Conservation (phyloP, 2,329 filamentous ascomycete species). For the Penicillium sp. region DNA sequence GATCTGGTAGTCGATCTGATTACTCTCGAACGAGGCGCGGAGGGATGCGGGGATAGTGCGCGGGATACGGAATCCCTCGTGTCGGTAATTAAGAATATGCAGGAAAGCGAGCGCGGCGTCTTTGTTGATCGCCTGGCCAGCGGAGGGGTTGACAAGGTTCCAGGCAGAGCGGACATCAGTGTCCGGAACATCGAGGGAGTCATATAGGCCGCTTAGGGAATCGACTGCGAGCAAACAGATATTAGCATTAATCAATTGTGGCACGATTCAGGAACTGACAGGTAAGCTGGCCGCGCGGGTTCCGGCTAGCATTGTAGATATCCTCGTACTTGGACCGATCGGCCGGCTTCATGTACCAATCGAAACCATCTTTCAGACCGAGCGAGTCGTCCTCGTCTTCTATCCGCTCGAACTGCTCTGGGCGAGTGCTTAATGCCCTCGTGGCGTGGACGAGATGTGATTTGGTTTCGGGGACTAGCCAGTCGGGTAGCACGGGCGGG, state of each 20-base stretch:
- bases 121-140: conserved; percentile 80
- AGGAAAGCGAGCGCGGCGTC: conserved; percentile 92
- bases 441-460: conserved; percentile 83
- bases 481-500: conserved; percentile 83
- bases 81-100: conserved; percentile 93
- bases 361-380: conserved; percentile 92
- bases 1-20: conserved; percentile 93
- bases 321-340: conserved; percentile 96
- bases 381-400: conserved; percentile 76
- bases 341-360: conserved; percentile 96
- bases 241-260: not conserved
- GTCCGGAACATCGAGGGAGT: conserved; percentile 64
- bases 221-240: conserved; percentile 56
- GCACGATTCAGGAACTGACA: conserved; percentile 54
- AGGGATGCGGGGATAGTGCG: conserved; percentile 89
- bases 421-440: conserved; percentile 74
- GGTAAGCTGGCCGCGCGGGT: conserved; percentile 78
- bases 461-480: conserved; percentile 95
- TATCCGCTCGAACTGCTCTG: conserved; percentile 80
- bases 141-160: conserved; percentile 96
- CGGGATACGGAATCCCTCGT: conserved; percentile 93
- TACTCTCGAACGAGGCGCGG: conserved; percentile 87
- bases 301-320: conserved; percentile 91
- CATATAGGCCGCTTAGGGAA: conserved; percentile 79
- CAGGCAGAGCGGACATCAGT: conserved; percentile 86